Percentiles rank a stretch among this genome's conserved stretches.
These are phyloP conservation scores for Inga oerstediana DNA, from an alignment of 306 rosid species.

Conservation along the genomic window DNA sequence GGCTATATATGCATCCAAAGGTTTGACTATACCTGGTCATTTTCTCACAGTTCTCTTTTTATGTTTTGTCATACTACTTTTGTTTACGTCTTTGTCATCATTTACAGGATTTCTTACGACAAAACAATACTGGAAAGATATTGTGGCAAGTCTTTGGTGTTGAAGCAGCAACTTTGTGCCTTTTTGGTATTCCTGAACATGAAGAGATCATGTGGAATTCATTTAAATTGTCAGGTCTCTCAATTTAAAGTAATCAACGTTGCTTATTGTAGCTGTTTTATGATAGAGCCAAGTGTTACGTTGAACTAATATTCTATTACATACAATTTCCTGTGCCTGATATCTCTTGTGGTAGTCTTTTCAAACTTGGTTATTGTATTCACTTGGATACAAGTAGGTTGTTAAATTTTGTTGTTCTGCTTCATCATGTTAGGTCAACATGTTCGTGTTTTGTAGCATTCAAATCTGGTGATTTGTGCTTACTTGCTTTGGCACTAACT, in stretches of 20 bases:
- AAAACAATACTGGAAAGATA: slow-evolving; percentile 92
- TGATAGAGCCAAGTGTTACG: slow-evolving; percentile 13
- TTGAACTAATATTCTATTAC: slow-evolving; percentile 4
- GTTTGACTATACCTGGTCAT: slow-evolving; percentile 41
- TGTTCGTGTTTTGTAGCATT: slow-evolving; percentile 1
- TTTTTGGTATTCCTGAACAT: slow-evolving; percentile 81
- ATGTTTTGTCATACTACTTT: slow-evolving; percentile 3
- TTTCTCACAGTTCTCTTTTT: not conserved
- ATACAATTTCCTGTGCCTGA: slow-evolving; percentile 8
- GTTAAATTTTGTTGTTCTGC: slow-evolving; percentile 9
- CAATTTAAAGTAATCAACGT: slow-evolving; percentile 21
- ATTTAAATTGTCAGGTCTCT: slow-evolving; percentile 75
- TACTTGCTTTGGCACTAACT: slow-evolving; percentile 22
- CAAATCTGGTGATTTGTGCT: slow-evolving; percentile 20
- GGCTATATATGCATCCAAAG: slow-evolving; percentile 99
- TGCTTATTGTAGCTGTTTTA: slow-evolving; percentile 20
- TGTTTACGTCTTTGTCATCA: slow-evolving; percentile 18
- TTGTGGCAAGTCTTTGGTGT: slow-evolving; percentile 89
- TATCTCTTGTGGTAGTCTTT: slow-evolving; percentile 18
- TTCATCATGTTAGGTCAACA: slow-evolving; percentile 19
- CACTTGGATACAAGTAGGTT: not conserved
- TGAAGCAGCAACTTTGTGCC: slow-evolving; percentile 80
- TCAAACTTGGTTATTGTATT: slow-evolving; percentile 27
- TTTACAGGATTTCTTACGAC: slow-evolving; percentile 84
- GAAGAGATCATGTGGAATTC: slow-evolving; percentile 93